These are phyloP conservation scores for Aaosphaeria pasadenensis DNA, from an alignment of 2,329 filamentous ascomycete genomes.

Conservation along the genomic window DNA sequence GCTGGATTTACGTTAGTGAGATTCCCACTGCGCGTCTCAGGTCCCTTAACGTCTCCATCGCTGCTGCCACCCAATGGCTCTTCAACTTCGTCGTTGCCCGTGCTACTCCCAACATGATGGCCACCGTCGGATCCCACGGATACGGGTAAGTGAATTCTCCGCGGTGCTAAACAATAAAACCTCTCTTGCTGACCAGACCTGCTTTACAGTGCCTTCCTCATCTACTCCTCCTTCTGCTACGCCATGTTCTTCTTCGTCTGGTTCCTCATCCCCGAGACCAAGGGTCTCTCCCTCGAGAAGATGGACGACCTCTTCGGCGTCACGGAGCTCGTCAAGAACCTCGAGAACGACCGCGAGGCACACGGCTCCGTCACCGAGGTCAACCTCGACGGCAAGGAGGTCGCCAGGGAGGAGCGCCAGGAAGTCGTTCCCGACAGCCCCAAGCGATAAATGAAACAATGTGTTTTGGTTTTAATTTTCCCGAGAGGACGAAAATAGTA, in stretches of 20 bases:
- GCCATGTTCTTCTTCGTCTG: constrained; percentile 64
- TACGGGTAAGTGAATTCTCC: constrained; percentile 43
- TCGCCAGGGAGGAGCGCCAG: constrained; percentile 21
- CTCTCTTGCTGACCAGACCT: constrained; percentile 37
- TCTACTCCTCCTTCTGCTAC: constrained; percentile 65
- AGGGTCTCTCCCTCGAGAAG: constrained; percentile 61
- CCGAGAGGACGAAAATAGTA: no score
- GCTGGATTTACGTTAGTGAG: constrained; percentile 71
- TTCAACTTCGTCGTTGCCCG: constrained; percentile 72
- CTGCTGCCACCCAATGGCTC: constrained; percentile 67
- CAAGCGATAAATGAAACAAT: no score
- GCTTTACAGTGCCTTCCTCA: constrained; percentile 61
- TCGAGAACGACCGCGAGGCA: constrained; percentile 28
- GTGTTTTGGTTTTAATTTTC: no score
- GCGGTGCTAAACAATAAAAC: neutral
- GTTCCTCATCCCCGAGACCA: constrained; percentile 71
- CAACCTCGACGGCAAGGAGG: constrained; percentile 28
- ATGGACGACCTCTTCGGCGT: constrained; percentile 67
- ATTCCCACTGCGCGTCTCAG: constrained; percentile 66
- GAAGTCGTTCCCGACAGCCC: constrained; percentile 13
- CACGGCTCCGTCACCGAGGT: constrained; percentile 17
- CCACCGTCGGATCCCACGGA: constrained; percentile 48
- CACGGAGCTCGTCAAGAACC: constrained; percentile 44
- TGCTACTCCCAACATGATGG: constrained; percentile 66
- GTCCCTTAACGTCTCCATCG: constrained; percentile 65